phyloP scores from a whole-genome alignment of 208 protist genomes.

The Ichthyophonus hoferi region DNA sequence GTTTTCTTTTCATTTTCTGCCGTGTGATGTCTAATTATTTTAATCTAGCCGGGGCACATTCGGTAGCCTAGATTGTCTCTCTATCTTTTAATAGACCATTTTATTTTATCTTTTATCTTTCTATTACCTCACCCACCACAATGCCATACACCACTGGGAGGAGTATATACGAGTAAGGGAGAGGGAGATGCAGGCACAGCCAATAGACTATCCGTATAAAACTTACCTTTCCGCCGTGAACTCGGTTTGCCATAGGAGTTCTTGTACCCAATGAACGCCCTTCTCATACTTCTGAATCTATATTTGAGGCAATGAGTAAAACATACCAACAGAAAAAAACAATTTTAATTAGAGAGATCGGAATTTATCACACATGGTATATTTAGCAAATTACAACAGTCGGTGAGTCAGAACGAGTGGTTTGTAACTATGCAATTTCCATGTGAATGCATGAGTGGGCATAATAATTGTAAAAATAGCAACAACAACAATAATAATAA shows the following conservation, averaged over 20 bases:
- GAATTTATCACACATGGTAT: not conserved
- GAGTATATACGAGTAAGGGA: no score
- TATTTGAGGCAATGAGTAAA: not conserved
- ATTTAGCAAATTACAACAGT: not conserved
- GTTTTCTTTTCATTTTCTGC: no score
- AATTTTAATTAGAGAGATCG: not conserved
- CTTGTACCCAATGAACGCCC: slow-evolving; percentile 1
- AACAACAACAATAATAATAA: not conserved
- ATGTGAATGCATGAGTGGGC: not conserved
- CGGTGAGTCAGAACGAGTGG: not conserved
- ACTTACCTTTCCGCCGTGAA: not conserved
- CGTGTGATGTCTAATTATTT: no score
- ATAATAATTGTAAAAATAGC: not conserved
- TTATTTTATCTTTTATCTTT: no score
- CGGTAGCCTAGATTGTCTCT: no score
- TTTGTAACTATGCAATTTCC: not conserved
- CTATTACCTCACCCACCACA: no score
- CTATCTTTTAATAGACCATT: no score
- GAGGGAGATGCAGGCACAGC: no score
- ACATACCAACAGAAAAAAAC: not conserved
- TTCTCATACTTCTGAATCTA: slow-evolving; percentile 2
- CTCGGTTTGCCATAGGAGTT: slow-evolving; percentile 7
- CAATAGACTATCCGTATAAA: no score
- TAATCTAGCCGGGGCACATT: no score
- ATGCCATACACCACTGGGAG: no score